phyloP scores from a whole-genome alignment of 2,329 filamentous ascomycete genomes.

The Phialophora expanda region DNA sequence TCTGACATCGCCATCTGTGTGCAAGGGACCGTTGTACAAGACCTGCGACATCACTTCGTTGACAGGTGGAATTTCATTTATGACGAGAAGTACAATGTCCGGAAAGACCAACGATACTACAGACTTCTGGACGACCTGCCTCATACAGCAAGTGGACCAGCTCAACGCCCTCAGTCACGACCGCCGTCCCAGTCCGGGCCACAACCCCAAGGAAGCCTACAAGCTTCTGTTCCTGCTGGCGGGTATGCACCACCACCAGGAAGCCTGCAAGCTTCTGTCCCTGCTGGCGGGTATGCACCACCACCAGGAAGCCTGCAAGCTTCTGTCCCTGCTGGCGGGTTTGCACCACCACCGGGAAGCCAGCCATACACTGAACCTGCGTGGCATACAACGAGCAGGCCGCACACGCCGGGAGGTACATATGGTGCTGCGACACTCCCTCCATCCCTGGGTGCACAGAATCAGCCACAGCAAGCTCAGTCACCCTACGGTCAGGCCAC shows the following conservation, averaged over 20 bases:
- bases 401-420: conserved; percentile 26
- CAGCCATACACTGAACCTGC: conserved; percentile 37
- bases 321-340: no score
- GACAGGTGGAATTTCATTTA: conserved; percentile 94
- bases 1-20: conserved; percentile 82
- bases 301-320: no score
- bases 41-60: conserved; percentile 76
- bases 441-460: conserved; percentile 3
- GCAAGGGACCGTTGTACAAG: conserved; percentile 74
- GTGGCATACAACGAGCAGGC: conserved; percentile 36
- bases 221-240: conserved; percentile 38
- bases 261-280: no score
- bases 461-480: conserved; percentile 8
- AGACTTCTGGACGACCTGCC: conserved; percentile 45
- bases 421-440: conserved; percentile 13
- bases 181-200: conserved; percentile 47
- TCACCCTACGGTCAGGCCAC: conserved; percentile 12
- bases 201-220: conserved; percentile 43
- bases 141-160: conserved; percentile 42
- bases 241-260: conserved; percentile 28
- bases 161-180: conserved; percentile 41
- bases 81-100: conserved; percentile 74
- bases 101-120: conserved; percentile 58
- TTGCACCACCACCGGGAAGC: conserved; percentile 10
- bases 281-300: no score